Conservation (phyloP, 2,329 filamentous ascomycete genomes). For the Trichoderma arundinaceum region DNA sequence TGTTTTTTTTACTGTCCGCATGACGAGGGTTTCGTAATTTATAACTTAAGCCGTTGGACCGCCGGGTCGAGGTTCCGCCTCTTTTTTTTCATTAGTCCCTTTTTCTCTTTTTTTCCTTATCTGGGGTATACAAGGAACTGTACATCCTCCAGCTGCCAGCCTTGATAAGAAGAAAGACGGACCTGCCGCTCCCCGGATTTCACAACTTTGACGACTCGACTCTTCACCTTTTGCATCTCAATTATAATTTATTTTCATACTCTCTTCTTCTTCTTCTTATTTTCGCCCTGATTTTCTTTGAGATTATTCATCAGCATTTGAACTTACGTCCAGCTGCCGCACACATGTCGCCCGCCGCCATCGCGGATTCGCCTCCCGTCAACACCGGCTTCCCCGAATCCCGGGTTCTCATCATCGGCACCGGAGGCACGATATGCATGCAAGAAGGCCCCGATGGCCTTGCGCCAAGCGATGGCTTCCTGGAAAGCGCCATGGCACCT, state of each 20-base stretch:
- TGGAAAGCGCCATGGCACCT: constrained; percentile 81
- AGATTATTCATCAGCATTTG: neutral
- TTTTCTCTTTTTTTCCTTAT: constrained; percentile 30
- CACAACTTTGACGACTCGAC: neutral
- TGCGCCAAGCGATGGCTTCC: constrained; percentile 78
- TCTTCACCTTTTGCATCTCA: no score
- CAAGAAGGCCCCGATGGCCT: constrained; percentile 79
- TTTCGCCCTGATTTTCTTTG: neutral
- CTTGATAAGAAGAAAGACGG: constrained; percentile 11
- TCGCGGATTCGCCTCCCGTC: constrained; percentile 21
- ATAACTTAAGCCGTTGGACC: neutral
- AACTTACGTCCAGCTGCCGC: neutral
- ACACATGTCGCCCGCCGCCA: constrained; percentile 35
- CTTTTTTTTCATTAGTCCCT: constrained; percentile 32
- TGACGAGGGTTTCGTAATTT: neutral
- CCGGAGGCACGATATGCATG: constrained; percentile 92
- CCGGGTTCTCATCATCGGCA: constrained; percentile 87
- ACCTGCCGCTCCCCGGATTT: neutral
- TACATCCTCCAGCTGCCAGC: neutral
- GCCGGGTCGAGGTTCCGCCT: neutral
- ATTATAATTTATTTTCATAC: neutral
- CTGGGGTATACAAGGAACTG: constrained; percentile 12
- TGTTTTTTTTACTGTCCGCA: neutral
- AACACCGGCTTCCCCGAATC: constrained; percentile 66
- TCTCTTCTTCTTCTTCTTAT: neutral